Conservation (phyloP, 169 alveolate species). For the Plasmodium billcollinsi region DNA sequence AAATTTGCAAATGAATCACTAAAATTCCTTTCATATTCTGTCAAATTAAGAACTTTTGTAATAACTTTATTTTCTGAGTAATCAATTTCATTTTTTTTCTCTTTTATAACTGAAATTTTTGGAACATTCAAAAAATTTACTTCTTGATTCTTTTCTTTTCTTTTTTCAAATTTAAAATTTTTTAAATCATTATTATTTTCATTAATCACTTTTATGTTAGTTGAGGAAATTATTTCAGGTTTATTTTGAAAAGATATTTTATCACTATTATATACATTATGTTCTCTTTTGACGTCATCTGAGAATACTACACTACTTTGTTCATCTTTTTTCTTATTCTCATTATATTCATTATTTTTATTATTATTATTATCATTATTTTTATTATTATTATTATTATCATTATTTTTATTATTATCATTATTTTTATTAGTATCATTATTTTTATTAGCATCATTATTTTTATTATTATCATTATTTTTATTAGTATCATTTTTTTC, state of each 20-base stretch:
- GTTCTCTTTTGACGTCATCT: constrained; percentile 12
- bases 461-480: background rate
- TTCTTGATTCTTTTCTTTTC: constrained; percentile 10
- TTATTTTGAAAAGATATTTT: background rate
- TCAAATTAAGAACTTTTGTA: too few relatives aligned
- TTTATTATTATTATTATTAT: constrained; percentile 12
- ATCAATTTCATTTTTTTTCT: background rate
- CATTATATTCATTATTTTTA: background rate
- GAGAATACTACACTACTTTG: constrained; percentile 37
- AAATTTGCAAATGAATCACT: constrained; percentile 51
- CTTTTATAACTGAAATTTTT: background rate
- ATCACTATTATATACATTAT: background rate
- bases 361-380: background rate
- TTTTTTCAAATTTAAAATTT: background rate
- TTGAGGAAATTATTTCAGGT: constrained; percentile 20
- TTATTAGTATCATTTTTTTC: constrained; percentile 14
- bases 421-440: constrained; percentile 6
- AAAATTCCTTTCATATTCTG: constrained; percentile 36
- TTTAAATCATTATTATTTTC: background rate
- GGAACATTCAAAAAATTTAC: constrained; percentile 11
- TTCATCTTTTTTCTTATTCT: constrained; percentile 5
- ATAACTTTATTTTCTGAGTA: background rate
- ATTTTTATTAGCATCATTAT: constrained; percentile 5
- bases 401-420: background rate
- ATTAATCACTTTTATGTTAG: constrained; percentile 10